Evolutionary conservation across 2,329 filamentous ascomycete genomes (phyloP), one percentile per base, ranked within the genome.

Genomic region (Huntiella bhutanensis): DNA sequence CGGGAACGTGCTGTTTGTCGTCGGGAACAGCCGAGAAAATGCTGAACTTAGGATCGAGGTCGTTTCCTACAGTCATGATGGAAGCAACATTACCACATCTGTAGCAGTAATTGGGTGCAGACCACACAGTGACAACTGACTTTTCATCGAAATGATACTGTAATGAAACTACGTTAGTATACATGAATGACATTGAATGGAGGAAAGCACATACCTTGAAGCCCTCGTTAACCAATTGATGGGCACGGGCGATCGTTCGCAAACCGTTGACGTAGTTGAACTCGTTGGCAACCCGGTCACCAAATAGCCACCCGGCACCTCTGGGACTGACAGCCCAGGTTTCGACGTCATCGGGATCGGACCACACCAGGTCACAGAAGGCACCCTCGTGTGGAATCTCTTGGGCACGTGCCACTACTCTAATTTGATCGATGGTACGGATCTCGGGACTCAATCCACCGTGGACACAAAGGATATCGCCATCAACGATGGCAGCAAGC

Each of bases 351-450:
- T 98, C 91, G 1, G 91, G 91, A 59, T 98, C 91, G 46, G 85
- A 94, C 91, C 91, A 98, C 5, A 98, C 91, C 35, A 98, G 67
- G 60, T 98, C 91, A 43, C 91, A 94, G 77, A 98, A 98, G 2
- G 91, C 91, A 4, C 91, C 91, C 65, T 98, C 91, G 57, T 98
- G 91, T 5, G 91, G 91, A 55, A 98, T 98, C 61, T 98, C 91
- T 55, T 94, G 82, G 55, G 93, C 95, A 41, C 91, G 80, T 54
- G 95, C 91, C 52, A 98, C 94, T 53, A 98, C 92, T 57, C 94
- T 91, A 62, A 98, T 96, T 67, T 98, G 91, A 60, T 98, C 91
- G 57, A 98, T 95, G 15, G 85, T 94, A 60, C 95, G 83, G 55
- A 98, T 96, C 57, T 84, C 84, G 2, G 83, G 83, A 46, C 82